These are phyloP conservation scores for Wickerhamiella musiphila DNA, from an alignment of 805 yeast genomes.

Conservation along the genomic window DNA sequence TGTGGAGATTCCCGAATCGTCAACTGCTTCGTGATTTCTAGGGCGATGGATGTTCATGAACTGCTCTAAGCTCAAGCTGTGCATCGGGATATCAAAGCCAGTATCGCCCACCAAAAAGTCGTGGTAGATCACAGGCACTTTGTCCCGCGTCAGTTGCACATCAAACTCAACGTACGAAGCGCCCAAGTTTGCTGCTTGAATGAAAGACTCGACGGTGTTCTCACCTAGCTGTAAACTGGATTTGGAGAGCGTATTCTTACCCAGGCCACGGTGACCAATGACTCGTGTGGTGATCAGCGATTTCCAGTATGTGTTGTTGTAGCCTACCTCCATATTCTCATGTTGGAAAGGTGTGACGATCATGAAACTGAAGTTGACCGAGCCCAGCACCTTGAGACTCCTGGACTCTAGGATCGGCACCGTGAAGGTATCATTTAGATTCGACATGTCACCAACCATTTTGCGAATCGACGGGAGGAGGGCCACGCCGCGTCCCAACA, in stretches of 20 bases:
- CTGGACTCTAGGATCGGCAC: slow-evolving; percentile 61
- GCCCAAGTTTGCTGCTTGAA: slow-evolving; percentile 91
- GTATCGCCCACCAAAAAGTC: slow-evolving; percentile 90
- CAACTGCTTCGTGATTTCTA: slow-evolving; percentile 4
- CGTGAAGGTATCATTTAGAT: slow-evolving; percentile 40
- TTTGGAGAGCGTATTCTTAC: slow-evolving; percentile 58
- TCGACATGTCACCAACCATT: slow-evolving; percentile 26
- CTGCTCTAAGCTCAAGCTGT: slow-evolving; percentile 75
- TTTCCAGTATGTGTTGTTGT: slow-evolving; percentile 79
- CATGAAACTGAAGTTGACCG: slow-evolving; percentile 56
- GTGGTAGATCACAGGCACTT: slow-evolving; percentile 83
- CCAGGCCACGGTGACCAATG: slow-evolving; percentile 91
- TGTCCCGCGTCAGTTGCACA: slow-evolving; percentile 85
- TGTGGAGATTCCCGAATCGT: neutral
- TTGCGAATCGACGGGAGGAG: slow-evolving; percentile 38
- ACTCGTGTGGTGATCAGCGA: slow-evolving; percentile 76
- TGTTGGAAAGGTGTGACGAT: slow-evolving; percentile 58
- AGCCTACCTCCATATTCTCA: slow-evolving; percentile 40
- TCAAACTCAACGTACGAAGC: slow-evolving; percentile 95
- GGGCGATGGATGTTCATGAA: slow-evolving; percentile 26
- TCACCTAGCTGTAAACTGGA: slow-evolving; percentile 85
- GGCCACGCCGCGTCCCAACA: slow-evolving; percentile 76
- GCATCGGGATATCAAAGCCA: slow-evolving; percentile 95
- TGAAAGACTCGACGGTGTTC: slow-evolving; percentile 84
- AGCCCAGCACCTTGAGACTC: slow-evolving; percentile 61